Evolutionary conservation across 257 asterid species (phyloP), one percentile per base, ranked within the genome.

Genomic region (Scutellaria baicalensis): DNA sequence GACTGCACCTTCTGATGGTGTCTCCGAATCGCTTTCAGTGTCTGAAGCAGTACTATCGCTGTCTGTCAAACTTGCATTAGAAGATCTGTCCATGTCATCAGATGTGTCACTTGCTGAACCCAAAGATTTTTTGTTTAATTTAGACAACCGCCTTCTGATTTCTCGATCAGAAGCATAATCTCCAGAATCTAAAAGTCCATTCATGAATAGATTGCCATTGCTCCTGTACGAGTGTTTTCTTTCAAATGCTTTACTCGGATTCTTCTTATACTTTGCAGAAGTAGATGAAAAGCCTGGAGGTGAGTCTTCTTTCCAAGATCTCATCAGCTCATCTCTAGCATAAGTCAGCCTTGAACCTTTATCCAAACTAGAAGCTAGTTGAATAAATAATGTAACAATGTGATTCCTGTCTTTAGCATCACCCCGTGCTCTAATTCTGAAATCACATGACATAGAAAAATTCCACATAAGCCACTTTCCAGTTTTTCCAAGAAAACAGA

Each of bases 101-200:
- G 97, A 85, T 74, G 96, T 87, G 75, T 86, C 97, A 79, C 97
- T 93, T 59, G 80, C 96, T 0, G 97, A 88, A 75, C 83, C 90
- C 81, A 91, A 63, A 65, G 93, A 77, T 62, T 88, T 86, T 78
- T 84, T 88, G 68, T 89, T 87, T 69, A 94, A 75, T 81, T 85
- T 91, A 78, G 97, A 94, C 70, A 91, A 81, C 51, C 92, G 85
- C 81, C 85, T 89, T 73, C 86, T 80, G 78, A 91, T 89, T 86
- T 94, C 99, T 59, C 95, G 85, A 59, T 94, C 99, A 60, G 97
- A 89, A 49, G 92, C 87, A 84, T 82, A 80, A 70, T 91, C 99
- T 65, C 89, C 93, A 78, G 75, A 79, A 67, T 94, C 97, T 60
- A 79, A 78, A 69, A 73, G 65, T 71, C 95, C 92, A 81, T 77